phyloP scores from a whole-genome alignment of 2,329 filamentous ascomycete species.

The Penicillium glabrum region DNA sequence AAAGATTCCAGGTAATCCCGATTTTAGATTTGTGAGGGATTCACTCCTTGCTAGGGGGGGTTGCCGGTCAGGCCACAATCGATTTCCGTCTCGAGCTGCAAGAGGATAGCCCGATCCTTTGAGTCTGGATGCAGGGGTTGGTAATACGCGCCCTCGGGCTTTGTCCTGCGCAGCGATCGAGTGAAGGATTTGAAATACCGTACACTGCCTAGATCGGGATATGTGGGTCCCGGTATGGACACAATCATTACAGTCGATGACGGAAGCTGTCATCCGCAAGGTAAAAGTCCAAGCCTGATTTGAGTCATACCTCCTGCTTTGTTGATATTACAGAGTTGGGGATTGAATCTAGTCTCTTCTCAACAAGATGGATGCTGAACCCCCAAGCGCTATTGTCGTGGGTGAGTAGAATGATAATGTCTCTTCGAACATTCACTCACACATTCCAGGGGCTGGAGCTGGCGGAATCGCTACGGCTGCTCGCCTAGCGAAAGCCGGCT shows the following conservation, averaged over 20 bases:
- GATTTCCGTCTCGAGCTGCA: background rate
- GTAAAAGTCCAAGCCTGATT: background rate
- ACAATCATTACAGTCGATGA: background rate
- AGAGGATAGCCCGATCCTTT: background rate
- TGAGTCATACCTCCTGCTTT: background rate
- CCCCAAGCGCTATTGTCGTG: background rate
- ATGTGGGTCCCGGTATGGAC: background rate
- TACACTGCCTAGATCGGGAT: background rate
- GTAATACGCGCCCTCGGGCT: background rate
- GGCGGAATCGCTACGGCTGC: constrained; percentile 72
- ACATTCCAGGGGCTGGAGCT: constrained; percentile 48
- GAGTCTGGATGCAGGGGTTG: background rate
- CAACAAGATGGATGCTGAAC: background rate
- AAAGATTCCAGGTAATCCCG: too few species aligned
- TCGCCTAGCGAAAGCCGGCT: constrained; percentile 68
- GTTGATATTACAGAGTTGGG: background rate
- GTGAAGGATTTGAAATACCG: background rate
- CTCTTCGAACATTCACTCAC: background rate
- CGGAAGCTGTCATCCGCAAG: background rate
- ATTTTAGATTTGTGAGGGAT: background rate
- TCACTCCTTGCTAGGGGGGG: background rate
- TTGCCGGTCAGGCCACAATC: background rate
- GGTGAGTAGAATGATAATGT: background rate
- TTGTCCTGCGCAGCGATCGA: background rate
- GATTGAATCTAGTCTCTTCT: background rate